Conservation (phyloP, 305 asterid species). For the Caryopteris hybrid region DNA sequence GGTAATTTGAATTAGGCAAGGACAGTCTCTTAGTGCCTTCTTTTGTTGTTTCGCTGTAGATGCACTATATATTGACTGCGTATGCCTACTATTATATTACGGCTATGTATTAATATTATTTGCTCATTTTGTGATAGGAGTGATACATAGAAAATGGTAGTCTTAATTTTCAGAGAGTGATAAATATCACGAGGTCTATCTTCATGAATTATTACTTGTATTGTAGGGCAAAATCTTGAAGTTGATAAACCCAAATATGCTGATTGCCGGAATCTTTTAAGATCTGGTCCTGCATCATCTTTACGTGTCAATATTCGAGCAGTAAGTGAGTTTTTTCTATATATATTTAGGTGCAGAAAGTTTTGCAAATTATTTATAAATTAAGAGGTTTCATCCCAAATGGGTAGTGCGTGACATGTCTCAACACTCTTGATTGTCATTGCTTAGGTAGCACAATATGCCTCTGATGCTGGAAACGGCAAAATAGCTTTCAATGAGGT, state of each 20-base stretch:
- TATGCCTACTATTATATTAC: neutral
- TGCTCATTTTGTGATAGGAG: neutral
- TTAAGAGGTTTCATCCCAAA: neutral
- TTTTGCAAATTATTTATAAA: too few relatives aligned
- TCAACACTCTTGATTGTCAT: neutral
- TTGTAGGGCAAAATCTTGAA: slow-evolving; percentile 61
- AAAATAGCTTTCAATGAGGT: slow-evolving; percentile 63
- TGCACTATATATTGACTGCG: neutral
- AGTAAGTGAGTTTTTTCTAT: slow-evolving; percentile 42
- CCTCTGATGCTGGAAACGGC: slow-evolving; percentile 80
- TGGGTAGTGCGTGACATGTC: neutral
- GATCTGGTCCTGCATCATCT: slow-evolving; percentile 94
- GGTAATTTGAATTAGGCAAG: neutral
- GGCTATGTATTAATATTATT: neutral
- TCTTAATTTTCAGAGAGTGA: neutral
- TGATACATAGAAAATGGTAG: neutral
- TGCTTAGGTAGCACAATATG: slow-evolving; percentile 88
- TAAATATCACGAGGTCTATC: neutral
- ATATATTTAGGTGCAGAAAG: neutral
- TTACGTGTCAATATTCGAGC: slow-evolving; percentile 95
- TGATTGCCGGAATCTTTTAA: slow-evolving; percentile 76
- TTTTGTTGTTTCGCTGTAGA: neutral
- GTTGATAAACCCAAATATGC: slow-evolving; percentile 61
- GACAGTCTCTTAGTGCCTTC: neutral
- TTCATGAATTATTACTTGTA: slow-evolving; percentile 5